Evolutionary conservation across 2,329 filamentous ascomycete genomes (phyloP).

Genomic region (Huntiella abstrusa): DNA sequence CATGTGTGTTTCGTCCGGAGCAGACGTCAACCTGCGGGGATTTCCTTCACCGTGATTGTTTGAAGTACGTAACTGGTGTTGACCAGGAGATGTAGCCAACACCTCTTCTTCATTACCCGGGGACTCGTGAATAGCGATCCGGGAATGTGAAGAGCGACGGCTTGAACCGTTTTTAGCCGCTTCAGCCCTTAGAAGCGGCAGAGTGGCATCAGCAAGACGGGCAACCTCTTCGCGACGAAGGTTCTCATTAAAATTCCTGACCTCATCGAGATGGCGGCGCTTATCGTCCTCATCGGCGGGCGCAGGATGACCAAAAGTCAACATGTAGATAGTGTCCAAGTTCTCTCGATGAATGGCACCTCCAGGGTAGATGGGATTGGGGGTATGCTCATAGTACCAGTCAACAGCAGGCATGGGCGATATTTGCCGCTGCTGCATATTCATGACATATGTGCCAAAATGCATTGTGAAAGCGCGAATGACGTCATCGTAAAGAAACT

Average conservation of each 20-base stretch:
- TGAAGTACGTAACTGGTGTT: too few species aligned
- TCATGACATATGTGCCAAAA: constrained; percentile 24
- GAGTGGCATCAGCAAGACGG: too few species aligned
- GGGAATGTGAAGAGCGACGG: neutral
- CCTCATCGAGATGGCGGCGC: neutral
- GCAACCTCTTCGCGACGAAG: too few species aligned
- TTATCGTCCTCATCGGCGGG: neutral
- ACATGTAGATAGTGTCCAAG: constrained; percentile 17
- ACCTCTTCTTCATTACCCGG: too few species aligned
- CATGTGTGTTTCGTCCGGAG: too few species aligned
- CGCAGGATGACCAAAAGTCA: neutral
- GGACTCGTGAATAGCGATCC: neutral
- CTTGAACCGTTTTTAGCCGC: too few species aligned
- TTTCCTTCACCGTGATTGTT: too few species aligned
- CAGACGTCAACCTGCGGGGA: too few species aligned
- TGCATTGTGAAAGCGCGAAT: constrained; percentile 25
- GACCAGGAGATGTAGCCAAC: too few species aligned
- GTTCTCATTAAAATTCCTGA: neutral
- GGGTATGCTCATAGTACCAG: constrained; percentile 22
- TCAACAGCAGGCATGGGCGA: constrained; percentile 21
- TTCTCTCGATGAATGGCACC: constrained; percentile 21
- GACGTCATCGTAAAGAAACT: constrained; percentile 34
- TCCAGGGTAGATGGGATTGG: constrained; percentile 16
- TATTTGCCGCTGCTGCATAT: constrained; percentile 11
- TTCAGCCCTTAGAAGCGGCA: too few species aligned